Conservation (phyloP, 2,329 filamentous ascomycete species). For the Teratosphaeria viscida region DNA sequence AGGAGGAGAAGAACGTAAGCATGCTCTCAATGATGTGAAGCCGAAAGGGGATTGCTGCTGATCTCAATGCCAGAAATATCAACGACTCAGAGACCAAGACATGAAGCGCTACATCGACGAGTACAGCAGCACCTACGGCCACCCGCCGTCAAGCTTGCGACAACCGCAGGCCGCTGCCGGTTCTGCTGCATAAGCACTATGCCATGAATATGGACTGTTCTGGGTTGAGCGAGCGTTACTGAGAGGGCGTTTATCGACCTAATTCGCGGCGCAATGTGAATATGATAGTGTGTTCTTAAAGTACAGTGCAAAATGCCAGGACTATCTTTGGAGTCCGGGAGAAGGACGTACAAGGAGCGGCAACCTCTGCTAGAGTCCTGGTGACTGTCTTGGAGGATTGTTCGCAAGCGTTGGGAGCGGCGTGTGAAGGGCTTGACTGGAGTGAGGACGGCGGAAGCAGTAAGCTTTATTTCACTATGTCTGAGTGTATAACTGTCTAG, state of each 20-base stretch:
- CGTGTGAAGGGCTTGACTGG: background rate
- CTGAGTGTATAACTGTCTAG: background rate
- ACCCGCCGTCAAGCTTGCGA: background rate
- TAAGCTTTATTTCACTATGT: background rate
- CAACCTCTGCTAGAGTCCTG: background rate
- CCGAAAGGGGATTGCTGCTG: background rate
- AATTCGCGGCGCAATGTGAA: background rate
- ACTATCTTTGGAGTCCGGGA: background rate
- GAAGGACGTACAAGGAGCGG: background rate
- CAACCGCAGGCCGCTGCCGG: background rate
- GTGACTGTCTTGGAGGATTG: background rate
- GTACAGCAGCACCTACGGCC: background rate
- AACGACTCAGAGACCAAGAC: background rate
- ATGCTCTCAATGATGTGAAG: background rate
- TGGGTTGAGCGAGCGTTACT: background rate
- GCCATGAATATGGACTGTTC: background rate
- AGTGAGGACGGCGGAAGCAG: background rate
- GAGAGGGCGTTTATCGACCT: background rate
- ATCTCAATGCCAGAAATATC: background rate
- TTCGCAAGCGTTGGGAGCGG: background rate
- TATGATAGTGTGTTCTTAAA: background rate
- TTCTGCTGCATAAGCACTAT: background rate
- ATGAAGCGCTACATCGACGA: constrained; percentile 1
- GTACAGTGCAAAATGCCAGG: background rate
- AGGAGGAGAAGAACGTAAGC: constrained; percentile 39